Base-by-base conservation (phyloP, 2,329 filamentous ascomycete species). In the Nectriaceae sp. region DNA sequence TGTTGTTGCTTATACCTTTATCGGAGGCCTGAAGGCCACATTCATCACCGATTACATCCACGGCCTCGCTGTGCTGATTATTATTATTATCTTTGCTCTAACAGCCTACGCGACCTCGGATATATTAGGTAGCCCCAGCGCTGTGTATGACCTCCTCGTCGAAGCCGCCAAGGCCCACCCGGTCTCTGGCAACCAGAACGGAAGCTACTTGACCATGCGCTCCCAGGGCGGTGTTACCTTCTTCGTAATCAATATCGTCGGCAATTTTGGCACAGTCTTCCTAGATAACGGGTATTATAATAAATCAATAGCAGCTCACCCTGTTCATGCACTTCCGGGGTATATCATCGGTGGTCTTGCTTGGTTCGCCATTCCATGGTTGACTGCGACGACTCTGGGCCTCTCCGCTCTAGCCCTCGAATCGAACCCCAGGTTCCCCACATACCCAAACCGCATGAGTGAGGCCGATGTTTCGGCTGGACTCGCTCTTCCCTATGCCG, bases 341-440 rank as follows among this genome's bases (percentile, higher is more conserved):
- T 96, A 96, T 64, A 86, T 96, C 44, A 80, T 92, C 55, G 91
- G 91, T 11, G 91, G 91, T 22, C 78, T 95, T 2, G 85, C 82
- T 45, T 96, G 90, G 90, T 96, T 96, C 60, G 90, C 91, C 3
- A 94, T 96, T 47, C 91, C 91, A 1, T 96, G 89, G 88, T 76
- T 96, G n/a, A 88, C 84, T 3, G 90, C 90, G 3, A 96, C 89
- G 1, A 95, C 90, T 2, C 88, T 96, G 82, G 90, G 91, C 37
- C 79, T 96, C 10, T 80, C 88, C 1, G 89, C 88, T 4, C 77
- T 96, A 11, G 88, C 89, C 1, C 78, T 96, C 5, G 90, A 96
- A 66, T 82, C 77, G 48, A 87, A 84, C 54, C 85, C 88, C 0
- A 73, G 75, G 3, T 91, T 90, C 70, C 88, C 88, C 0, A 88